Evolutionary conservation across 169 alveolate genomes (phyloP), one percentile per base, ranked within the genome.

Genomic region (Plasmodium gallinaceum): DNA sequence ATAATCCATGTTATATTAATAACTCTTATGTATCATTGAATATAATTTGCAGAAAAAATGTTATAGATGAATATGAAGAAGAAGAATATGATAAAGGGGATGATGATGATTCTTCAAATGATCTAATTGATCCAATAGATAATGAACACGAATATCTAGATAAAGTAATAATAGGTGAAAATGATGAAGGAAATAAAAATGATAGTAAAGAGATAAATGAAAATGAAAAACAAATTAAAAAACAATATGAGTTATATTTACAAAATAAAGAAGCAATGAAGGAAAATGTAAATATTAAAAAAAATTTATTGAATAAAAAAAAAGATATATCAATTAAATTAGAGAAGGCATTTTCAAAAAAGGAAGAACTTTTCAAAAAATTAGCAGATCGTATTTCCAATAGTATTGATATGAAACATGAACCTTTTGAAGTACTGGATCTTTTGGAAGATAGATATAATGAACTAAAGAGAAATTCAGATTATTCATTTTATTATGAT

Each of bases 361-460:
- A 52, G 37, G n/a, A 45, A 4, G 45, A 7, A 14, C 45, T 78
- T 48, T 78, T 78, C 18, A 54, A 62, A 12, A 20, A 64, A 32
- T 20, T 78, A 58, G 89, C 60, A 48, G 32, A 78, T 9, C 24
- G 20, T 26, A 6, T 78, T 4, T 62, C 69, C 0, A 2, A 8
- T 16, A 39, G 62, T 20, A 0, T 32, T 0, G n/a, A 46, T 16
- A 37, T 64, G 0, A 64, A 22, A 26, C 62, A 76, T 78, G 68
- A 48, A 3, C 16, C 61, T 0, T 14, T 52, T 2, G 89, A 78
- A 24, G n/a, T 78, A 22, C 64, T 64, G 14, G 89, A 78, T 20
- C 14, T 78, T 20, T 8, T 78, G 3, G 89, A 78, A 26, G 89
- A 78, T 18, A 9, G 78, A 20, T 78, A 78, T 54, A 78, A 78